A percentile compares a stretch with the other conserved stretches of the same genome.
These are phyloP conservation scores for Calocybe cyanea DNA, from an alignment of 768 basidiomycete species.

Conservation along the genomic window DNA sequence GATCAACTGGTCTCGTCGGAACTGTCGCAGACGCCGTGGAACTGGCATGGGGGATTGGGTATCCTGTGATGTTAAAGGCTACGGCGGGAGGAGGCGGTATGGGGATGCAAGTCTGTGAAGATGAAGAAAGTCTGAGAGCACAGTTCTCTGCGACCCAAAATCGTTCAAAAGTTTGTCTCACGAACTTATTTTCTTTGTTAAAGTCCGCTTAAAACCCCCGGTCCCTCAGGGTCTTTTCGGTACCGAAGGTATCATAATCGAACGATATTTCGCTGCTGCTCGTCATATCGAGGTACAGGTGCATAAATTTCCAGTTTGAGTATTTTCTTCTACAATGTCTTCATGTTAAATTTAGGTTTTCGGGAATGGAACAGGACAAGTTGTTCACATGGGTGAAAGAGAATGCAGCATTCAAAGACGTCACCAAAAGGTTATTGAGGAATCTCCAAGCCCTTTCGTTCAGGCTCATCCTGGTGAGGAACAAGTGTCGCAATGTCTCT, in stretches of 20 bases:
- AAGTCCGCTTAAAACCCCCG: not conserved
- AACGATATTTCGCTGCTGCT: conserved; percentile 51
- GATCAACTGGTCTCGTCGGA: conserved; percentile 45
- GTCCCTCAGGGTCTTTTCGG: conserved; percentile 42
- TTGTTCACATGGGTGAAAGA: conserved; percentile 63
- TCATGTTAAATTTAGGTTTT: conserved; percentile 42
- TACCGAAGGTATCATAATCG: conserved; percentile 51
- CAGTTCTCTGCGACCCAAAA: conserved; percentile 33
- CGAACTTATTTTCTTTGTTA: not conserved
- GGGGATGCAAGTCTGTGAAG: conserved; percentile 54
- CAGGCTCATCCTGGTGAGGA: conserved; percentile 37
- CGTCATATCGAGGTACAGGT: conserved; percentile 70
- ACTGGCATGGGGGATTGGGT: conserved; percentile 42
- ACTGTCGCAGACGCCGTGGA: conserved; percentile 37
- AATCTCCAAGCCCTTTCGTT: conserved; percentile 62
- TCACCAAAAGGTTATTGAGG: conserved; percentile 74
- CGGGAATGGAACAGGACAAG: conserved; percentile 57
- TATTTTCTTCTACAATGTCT: not conserved
- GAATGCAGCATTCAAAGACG: conserved; percentile 69
- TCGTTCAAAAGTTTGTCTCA: conserved; percentile 39
- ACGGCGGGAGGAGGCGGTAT: conserved; percentile 70
- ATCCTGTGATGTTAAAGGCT: conserved; percentile 64
- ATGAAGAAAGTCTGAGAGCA: conserved; percentile 31
- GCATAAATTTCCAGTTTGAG: not conserved
- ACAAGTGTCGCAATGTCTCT: too few species aligned